These are phyloP conservation scores for Mycena metata DNA, from an alignment of 768 basidiomycete genomes.

Conservation along the genomic window DNA sequence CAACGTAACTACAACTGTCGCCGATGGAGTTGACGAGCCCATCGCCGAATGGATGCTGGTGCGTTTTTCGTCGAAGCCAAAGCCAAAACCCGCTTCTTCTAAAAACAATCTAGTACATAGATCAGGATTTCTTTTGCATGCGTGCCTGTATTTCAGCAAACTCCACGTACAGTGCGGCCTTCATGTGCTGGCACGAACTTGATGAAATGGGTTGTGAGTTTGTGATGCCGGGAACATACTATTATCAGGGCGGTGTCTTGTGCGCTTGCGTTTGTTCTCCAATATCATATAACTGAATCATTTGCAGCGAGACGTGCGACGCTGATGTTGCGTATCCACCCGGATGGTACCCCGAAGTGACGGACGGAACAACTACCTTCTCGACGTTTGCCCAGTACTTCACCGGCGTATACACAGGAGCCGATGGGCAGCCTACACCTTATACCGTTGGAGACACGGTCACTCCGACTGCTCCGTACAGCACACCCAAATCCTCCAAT, in stretches of 20 bases:
- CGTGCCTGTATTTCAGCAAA: conserved; percentile 59
- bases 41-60: conserved; percentile 58
- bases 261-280: conserved; percentile 42
- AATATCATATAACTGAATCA: no score
- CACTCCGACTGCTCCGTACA: conserved; percentile 53
- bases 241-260: conserved; percentile 51
- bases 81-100: no score
- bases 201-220: conserved; percentile 59
- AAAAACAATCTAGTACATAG: conserved; percentile 42
- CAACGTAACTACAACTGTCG: conserved; percentile 58
- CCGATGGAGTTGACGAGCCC: conserved; percentile 50
- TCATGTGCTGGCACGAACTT: conserved; percentile 12
- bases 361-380: conserved; percentile 53
- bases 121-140: conserved; percentile 55
- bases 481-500: conserved; percentile 56
- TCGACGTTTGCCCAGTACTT: conserved; percentile 60
- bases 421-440: conserved; percentile 36
- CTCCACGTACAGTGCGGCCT: conserved; percentile 50
- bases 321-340: conserved; percentile 61
- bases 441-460: conserved; percentile 58
- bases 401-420: conserved; percentile 51
- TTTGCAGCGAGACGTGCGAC: conserved; percentile 54
- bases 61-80: no score
- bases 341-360: conserved; percentile 58
- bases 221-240: conserved; percentile 62